These are phyloP conservation scores for Xylaria palmicola DNA, from an alignment of 495 filamentous ascomycete genomes.

Conservation along the genomic window DNA sequence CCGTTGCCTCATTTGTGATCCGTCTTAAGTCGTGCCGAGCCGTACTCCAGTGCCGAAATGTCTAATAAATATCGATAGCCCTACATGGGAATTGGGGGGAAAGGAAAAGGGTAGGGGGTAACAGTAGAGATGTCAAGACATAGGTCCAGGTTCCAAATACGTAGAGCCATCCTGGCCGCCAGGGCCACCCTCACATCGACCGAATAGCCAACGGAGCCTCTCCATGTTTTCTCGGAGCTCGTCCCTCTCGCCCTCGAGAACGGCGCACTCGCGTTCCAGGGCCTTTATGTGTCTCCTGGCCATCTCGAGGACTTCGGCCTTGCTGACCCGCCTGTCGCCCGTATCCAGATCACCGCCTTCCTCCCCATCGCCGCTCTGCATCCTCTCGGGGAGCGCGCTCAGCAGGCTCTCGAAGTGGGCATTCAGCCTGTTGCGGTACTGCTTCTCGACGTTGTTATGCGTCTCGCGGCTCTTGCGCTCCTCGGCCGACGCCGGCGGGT, in stretches of 20 bases:
- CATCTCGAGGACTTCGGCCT: constrained; percentile 48
- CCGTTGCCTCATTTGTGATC: background rate
- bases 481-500: constrained; percentile 33
- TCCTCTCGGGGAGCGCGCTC: constrained; percentile 38
- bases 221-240: constrained; percentile 32
- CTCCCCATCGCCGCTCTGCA: constrained; percentile 25
- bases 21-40: background rate
- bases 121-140: background rate
- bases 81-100: background rate
- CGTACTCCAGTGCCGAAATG: background rate
- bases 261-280: constrained; percentile 37
- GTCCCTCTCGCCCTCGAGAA: constrained; percentile 37
- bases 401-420: constrained; percentile 46
- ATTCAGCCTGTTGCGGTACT: constrained; percentile 50
- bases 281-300: constrained; percentile 41
- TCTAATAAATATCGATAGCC: background rate
- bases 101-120: background rate
- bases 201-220: constrained; percentile 32
- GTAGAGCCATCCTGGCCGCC: constrained; percentile 4
- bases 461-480: constrained; percentile 43
- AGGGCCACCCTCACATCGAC: constrained; percentile 23
- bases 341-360: constrained; percentile 29
- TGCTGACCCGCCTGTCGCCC: constrained; percentile 42
- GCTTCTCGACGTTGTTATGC: constrained; percentile 50
- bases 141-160: constrained; percentile 1